Evolutionary conservation across 2,329 filamentous ascomycete species (phyloP).

Genomic region (Stagonosporopsis vannaccii): DNA sequence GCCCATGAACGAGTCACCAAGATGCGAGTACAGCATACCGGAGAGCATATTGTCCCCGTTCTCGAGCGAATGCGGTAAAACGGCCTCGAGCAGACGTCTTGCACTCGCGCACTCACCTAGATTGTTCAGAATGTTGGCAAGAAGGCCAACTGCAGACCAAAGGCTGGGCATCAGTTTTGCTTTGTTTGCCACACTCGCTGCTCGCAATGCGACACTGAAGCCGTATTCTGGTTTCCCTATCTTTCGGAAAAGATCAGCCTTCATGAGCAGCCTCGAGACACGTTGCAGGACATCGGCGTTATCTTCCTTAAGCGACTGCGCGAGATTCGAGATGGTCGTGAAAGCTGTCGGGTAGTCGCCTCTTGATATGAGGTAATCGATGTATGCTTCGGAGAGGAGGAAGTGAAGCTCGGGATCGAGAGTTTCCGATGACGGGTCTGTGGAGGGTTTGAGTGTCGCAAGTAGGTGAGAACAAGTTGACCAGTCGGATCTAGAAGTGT

Average conservation of each 20-base stretch:
- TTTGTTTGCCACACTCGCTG: constrained; percentile 75
- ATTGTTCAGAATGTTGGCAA: constrained; percentile 73
- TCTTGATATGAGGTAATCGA: constrained; percentile 65
- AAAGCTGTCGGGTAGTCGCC: constrained; percentile 63
- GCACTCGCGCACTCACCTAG: constrained; percentile 75
- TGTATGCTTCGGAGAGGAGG: constrained; percentile 65
- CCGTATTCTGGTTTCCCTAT: constrained; percentile 75
- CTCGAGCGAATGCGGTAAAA: constrained; percentile 78
- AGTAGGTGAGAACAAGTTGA: constrained; percentile 65
- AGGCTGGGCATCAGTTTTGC: constrained; percentile 72
- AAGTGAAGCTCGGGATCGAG: constrained; percentile 66
- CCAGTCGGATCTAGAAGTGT: constrained; percentile 59
- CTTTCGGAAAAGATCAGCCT: constrained; percentile 73
- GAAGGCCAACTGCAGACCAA: constrained; percentile 73
- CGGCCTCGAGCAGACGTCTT: constrained; percentile 67
- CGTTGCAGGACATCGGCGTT: constrained; percentile 71
- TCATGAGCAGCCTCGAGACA: constrained; percentile 74
- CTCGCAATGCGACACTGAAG: constrained; percentile 78
- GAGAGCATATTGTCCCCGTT: constrained; percentile 68
- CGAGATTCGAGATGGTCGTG: constrained; percentile 60
- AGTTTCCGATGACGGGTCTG: constrained; percentile 48
- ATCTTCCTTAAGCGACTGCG: constrained; percentile 60
- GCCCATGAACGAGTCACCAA: constrained; percentile 82
- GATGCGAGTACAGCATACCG: constrained; percentile 71
- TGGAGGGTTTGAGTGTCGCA: constrained; percentile 61